Evolutionary conservation across 345 rosid species (phyloP).

Genomic region (Aquilaria malaccensis): DNA sequence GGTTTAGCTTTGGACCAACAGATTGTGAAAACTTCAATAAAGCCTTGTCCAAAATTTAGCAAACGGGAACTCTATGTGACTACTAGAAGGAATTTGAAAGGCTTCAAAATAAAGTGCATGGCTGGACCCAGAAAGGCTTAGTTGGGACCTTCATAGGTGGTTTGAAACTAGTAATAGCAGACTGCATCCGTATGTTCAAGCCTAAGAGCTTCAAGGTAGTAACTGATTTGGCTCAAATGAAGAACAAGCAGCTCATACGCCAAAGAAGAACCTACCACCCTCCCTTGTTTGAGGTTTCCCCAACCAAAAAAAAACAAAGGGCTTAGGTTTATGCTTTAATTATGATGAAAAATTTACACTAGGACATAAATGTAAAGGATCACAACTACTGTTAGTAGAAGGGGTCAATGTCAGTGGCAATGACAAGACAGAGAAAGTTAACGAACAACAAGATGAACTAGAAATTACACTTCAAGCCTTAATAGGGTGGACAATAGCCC

Average conservation of each 20-base stretch:
- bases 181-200: background rate
- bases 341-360: background rate
- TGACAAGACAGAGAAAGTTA: no score
- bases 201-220: no score
- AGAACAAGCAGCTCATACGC: background rate
- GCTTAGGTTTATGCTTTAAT: constrained; percentile 7
- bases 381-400: background rate
- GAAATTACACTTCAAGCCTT: constrained; percentile 7
- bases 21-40: no score
- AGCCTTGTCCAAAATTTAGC: no score
- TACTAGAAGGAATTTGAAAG: background rate
- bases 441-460: background rate
- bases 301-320: background rate
- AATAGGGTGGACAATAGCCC: background rate
- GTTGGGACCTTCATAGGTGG: background rate
- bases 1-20: no score
- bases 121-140: background rate
- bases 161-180: background rate
- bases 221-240: background rate
- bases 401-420: background rate
- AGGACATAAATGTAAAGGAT: background rate
- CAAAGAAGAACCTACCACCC: background rate
- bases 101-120: background rate
- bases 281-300: no score
- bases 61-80: background rate